phyloP scores from a whole-genome alignment of 306 rosid species.

The Lathyrus sativus region DNA sequence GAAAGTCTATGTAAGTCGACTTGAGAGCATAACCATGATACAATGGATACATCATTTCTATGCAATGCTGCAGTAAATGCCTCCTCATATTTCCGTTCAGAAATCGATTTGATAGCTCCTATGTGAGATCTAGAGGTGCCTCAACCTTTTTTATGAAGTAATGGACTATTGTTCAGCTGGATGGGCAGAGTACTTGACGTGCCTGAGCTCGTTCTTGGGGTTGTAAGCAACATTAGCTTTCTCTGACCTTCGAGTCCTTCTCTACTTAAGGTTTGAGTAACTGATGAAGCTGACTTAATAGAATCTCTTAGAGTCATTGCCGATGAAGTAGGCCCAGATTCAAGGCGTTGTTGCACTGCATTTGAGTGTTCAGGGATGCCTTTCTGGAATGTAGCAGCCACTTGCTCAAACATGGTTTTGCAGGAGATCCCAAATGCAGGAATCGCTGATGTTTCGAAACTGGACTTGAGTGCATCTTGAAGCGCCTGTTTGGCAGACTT shows the following conservation, averaged over 20 bases:
- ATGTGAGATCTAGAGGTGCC: conserved; percentile 84
- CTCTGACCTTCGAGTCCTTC: conserved; percentile 90
- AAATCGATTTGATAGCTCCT: conserved; percentile 73
- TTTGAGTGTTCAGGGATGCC: conserved; percentile 86
- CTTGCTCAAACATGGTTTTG: conserved; percentile 96
- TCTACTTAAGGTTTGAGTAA: conserved; percentile 78
- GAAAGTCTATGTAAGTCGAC: conserved; percentile 73
- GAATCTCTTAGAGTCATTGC: conserved; percentile 87
- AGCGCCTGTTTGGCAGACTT: too few species aligned
- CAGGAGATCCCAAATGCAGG: conserved; percentile 96
- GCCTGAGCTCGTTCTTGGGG: conserved; percentile 66
- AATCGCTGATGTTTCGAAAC: conserved; percentile 71
- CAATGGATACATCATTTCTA: conserved; percentile 86
- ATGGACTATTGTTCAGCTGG: conserved; percentile 78
- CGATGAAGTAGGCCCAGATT: conserved; percentile 77
- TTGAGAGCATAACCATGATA: conserved; percentile 97
- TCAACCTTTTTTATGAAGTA: conserved; percentile 87
- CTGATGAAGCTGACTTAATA: conserved; percentile 75
- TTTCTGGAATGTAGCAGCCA: conserved; percentile 87
- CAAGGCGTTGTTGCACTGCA: conserved; percentile 60
- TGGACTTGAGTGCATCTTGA: conserved; percentile 79
- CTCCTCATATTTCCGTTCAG: conserved; percentile 95
- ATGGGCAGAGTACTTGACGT: conserved; percentile 67
- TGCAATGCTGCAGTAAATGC: conserved; percentile 77
- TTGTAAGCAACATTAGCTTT: conserved; percentile 76